Percentiles rank a stretch among this genome's conserved stretches.
These are phyloP conservation scores for Ogataea trehaloabstinens DNA, from an alignment of 805 yeast species.

Conservation along the genomic window DNA sequence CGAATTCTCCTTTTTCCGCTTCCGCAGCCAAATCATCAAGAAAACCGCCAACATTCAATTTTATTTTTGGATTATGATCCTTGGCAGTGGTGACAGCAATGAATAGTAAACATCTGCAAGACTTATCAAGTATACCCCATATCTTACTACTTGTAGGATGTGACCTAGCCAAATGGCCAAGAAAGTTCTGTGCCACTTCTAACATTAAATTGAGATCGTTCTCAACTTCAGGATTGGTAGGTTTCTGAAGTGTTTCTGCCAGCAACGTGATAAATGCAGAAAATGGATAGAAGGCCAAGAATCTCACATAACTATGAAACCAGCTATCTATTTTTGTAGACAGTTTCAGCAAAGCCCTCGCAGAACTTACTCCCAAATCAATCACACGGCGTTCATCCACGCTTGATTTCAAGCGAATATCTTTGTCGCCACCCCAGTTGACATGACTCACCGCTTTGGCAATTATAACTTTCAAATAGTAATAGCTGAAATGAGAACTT, in stretches of 20 bases:
- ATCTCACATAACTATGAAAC: conserved; percentile 17
- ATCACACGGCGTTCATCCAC: conserved; percentile 7
- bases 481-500: conserved; percentile 25
- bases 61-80: conserved; percentile 12
- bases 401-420: conserved; percentile 2
- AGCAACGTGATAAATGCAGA: conserved; percentile 30
- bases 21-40: conserved; percentile 14
- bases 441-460: conserved; percentile 21
- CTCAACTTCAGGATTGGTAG: conserved; percentile 11
- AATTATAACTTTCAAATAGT: conserved; percentile 27
- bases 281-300: conserved; percentile 29
- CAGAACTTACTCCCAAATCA: conserved; percentile 22
- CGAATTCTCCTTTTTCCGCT: conserved; percentile 2
- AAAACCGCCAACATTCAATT: conserved; percentile 20
- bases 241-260: conserved; percentile 25
- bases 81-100: conserved; percentile 19
- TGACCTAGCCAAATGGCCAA: conserved; percentile 9
- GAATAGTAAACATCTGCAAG: conserved; percentile 22
- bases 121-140: conserved; percentile 19
- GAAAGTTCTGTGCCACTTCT: conserved; percentile 15
- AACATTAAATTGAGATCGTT: conserved; percentile 27
- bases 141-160: conserved; percentile 3
- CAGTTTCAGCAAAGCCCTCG: conserved; percentile 25
- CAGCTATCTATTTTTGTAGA: conserved; percentile 13
- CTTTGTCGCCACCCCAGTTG: conserved; percentile 9